phyloP scores from a whole-genome alignment of 345 rosid genomes.

The Clausena lansium region DNA sequence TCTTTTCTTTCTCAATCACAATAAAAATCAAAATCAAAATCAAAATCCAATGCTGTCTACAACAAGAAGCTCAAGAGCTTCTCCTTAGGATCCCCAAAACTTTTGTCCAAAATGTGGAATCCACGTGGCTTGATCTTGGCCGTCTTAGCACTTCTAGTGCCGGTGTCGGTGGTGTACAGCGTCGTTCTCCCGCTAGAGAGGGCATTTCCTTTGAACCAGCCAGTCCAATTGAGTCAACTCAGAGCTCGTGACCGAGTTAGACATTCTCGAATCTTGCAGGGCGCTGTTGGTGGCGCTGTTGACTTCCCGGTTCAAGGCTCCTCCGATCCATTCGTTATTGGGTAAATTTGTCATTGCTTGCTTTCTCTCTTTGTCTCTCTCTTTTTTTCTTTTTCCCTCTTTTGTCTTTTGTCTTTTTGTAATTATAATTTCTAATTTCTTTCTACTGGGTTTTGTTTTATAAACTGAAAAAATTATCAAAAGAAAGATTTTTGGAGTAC shows the following conservation, averaged over 20 bases:
- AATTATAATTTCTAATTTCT: not conserved
- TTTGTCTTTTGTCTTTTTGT: not conserved
- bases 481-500: not conserved
- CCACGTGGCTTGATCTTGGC: slow-evolving; percentile 23
- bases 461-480: not conserved
- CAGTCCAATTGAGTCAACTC: slow-evolving; percentile 51
- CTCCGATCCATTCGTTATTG: slow-evolving; percentile 80
- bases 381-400: not conserved
- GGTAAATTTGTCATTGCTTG: slow-evolving; percentile 39
- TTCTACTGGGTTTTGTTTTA: slow-evolving; percentile 6
- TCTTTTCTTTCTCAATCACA: slow-evolving; percentile 4
- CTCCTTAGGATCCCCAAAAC: not conserved
- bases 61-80: slow-evolving; percentile 3
- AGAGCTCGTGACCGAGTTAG: slow-evolving; percentile 68
- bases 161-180: slow-evolving; percentile 32
- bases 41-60: slow-evolving; percentile 34
- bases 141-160: slow-evolving; percentile 10
- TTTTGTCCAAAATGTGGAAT: slow-evolving; percentile 32
- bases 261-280: slow-evolving; percentile 69
- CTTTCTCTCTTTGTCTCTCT: no score
- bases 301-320: slow-evolving; percentile 74
- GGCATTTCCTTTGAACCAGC: slow-evolving; percentile 54
- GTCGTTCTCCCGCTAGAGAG: slow-evolving; percentile 63
- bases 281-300: slow-evolving; percentile 53
- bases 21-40: no score